Conservation (phyloP, 139 green algal genomes). For the Pleodorina starrii region DNA sequence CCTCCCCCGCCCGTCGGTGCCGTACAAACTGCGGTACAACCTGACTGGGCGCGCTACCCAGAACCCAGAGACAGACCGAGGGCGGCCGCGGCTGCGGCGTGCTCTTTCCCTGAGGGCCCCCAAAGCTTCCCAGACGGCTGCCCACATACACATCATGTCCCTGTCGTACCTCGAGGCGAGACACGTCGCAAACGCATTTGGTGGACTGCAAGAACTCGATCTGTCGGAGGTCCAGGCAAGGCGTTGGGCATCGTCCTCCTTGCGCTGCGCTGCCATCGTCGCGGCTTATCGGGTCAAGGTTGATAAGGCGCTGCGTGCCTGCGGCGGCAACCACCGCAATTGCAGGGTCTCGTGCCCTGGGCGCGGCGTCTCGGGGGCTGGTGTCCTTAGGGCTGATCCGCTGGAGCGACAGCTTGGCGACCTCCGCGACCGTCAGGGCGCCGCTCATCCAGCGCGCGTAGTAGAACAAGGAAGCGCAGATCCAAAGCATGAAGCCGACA, state of each 20-base stretch:
- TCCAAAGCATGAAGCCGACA: constrained; percentile 26
- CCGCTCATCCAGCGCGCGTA: constrained; percentile 2
- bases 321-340: neutral
- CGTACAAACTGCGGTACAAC: no score
- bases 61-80: neutral
- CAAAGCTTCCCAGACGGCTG: no score
- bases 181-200: neutral
- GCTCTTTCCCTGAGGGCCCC: neutral
- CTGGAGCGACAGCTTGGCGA: neutral
- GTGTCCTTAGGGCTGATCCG: neutral
- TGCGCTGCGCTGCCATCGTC: neutral
- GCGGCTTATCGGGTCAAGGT: no score
- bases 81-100: neutral
- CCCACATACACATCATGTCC: neutral
- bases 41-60: neutral
- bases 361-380: no score
- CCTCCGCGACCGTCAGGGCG: neutral
- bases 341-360: no score
- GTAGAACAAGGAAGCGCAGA: neutral
- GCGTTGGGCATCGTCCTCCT: neutral
- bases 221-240: neutral
- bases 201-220: neutral
- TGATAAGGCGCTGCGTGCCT: neutral
- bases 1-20: neutral
- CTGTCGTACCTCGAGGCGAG: no score